phyloP scores from a whole-genome alignment of 2,329 filamentous ascomycete species.

The Botrytis fabae region DNA sequence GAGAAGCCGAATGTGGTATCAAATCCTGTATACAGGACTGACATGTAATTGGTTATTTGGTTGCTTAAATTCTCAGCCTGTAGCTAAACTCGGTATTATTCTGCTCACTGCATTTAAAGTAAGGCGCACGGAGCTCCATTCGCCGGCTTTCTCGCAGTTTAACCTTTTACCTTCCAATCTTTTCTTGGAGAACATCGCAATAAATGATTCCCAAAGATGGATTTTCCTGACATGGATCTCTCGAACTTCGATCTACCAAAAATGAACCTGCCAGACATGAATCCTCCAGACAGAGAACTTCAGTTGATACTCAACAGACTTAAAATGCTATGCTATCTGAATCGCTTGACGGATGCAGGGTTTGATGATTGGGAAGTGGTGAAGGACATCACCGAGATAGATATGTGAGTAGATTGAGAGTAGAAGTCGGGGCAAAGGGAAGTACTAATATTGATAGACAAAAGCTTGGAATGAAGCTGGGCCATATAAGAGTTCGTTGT shows the following conservation, averaged over 20 bases:
- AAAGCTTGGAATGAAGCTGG: slow-evolving; percentile 8
- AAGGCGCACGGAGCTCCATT: background rate
- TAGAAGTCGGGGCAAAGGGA: background rate
- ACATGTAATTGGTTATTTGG: background rate
- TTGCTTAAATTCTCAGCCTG: background rate
- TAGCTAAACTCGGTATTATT: background rate
- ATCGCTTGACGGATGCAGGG: background rate
- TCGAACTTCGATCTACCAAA: background rate
- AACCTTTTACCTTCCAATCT: background rate
- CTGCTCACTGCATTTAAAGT: background rate
- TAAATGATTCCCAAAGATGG: background rate
- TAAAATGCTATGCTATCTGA: slow-evolving; percentile 10
- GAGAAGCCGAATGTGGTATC: background rate
- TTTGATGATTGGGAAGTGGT: slow-evolving; percentile 19
- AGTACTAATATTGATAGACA: slow-evolving; percentile 5
- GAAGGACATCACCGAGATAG: slow-evolving; percentile 20
- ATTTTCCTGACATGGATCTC: background rate
- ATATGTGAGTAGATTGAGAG: slow-evolving; percentile 14
- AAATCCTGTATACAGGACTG: background rate
- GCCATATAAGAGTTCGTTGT: slow-evolving; percentile 17
- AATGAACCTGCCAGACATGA: background rate
- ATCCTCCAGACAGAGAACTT: background rate
- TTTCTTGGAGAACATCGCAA: background rate
- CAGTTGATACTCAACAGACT: background rate
- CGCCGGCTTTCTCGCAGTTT: background rate